Evolutionary conservation across 2,329 filamentous ascomycete species (phyloP), one percentile per base, ranked within the genome.

Genomic region (Thelonectria rubi): DNA sequence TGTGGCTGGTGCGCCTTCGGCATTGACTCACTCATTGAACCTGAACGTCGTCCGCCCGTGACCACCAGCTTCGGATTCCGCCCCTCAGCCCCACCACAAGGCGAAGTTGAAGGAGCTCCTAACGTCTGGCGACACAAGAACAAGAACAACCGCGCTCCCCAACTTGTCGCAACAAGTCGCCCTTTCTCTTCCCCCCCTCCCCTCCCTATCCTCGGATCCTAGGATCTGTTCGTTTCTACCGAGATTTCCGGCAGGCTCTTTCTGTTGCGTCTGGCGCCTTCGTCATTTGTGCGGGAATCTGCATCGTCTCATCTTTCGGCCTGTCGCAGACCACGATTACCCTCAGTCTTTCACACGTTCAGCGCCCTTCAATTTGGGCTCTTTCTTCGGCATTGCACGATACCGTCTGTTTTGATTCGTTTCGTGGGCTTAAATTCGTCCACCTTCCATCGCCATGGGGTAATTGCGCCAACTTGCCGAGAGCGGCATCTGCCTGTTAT

Each of bases 371-470:
- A 63, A 64, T 53, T 55, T 54, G 49, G 59, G 60, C 60, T 46
- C 30, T 54, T 42, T 65, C 62, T 49, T 43, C 62, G 57, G 50
- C 30, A 43, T 54, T 59, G 24, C 51, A 15, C 37, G 56, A 65
- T 42, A 20, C 32, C 17, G 42, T 34, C 50, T 52, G 37, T 55
- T 20, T 43, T 65, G 43, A 62, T 42, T 34, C 53, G 53, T 65
- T 62, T 37, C 50, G 57, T 65, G 69, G 69, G 60, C 69, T 68
- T 58, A 62, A 55, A 71, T 65, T 56, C 45, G 65, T 59, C 66
- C 64, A 62, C 60, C 37, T 14, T 55, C 55, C 34, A 54, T 55
- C 66, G 61, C 61, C 60, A 77, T 77, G 76, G 74, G 74, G 75
- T 74, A 69, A 32, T 61, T 37, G 37, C 17, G 18, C 39, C 57